Conservation (phyloP, 768 basidiomycete species). For the Trichaptum fuscoviolaceum region DNA sequence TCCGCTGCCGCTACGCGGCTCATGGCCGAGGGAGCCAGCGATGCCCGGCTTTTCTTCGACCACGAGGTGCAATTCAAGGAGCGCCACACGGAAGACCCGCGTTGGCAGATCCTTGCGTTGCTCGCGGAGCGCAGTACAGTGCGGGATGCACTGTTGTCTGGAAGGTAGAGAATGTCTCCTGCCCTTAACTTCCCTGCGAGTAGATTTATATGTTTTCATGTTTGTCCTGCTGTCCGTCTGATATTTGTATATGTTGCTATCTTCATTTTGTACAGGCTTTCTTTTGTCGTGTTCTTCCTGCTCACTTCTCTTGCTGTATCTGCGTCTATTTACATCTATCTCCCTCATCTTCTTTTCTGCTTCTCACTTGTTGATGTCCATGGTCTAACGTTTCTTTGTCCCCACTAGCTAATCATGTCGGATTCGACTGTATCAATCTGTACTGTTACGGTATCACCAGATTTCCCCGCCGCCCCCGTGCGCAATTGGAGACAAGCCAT, state of each 20-base stretch:
- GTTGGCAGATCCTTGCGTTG: conserved; percentile 76
- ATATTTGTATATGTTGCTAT: neutral
- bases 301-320: neutral
- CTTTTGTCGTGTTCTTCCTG: neutral
- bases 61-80: conserved; percentile 54
- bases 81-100: conserved; percentile 59
- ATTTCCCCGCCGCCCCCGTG: neutral
- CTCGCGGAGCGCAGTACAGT: conserved; percentile 70
- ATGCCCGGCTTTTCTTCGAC: conserved; percentile 25
- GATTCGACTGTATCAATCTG: neutral
- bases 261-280: neutral
- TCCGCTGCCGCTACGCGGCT: conserved; percentile 75
- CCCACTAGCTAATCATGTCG: neutral
- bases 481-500: neutral
- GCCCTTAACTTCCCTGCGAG: neutral
- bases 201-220: neutral
- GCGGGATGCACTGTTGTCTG: conserved; percentile 40
- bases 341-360: neutral
- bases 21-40: conserved; percentile 45
- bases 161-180: conserved; percentile 2
- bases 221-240: neutral
- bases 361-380: neutral
- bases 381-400: neutral
- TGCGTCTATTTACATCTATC: neutral
- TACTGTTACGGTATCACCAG: neutral